These are phyloP conservation scores for Fomitopsis schrenkii DNA, from an alignment of 1,284 basidiomycete genomes.

Conservation along the genomic window DNA sequence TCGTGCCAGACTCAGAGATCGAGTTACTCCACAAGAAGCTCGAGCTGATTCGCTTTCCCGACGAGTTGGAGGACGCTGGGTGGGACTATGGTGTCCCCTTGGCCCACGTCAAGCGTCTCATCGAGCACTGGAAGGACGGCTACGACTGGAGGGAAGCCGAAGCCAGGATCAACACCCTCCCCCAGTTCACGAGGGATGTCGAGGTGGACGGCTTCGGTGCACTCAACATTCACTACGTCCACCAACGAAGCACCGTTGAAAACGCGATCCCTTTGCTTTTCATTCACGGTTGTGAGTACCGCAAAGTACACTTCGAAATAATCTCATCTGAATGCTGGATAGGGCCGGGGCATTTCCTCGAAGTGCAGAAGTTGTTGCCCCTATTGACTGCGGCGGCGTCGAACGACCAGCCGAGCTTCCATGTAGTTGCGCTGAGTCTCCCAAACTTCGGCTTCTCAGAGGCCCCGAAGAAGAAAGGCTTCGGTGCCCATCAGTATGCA, in stretches of 20 bases:
- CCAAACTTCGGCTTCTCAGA: constrained; percentile 38
- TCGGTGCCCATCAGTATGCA: constrained; percentile 25
- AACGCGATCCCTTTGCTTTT: constrained; percentile 47
- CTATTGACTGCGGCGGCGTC: constrained; percentile 19
- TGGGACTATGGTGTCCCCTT: constrained; percentile 46
- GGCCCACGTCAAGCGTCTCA: constrained; percentile 38
- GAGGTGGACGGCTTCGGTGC: constrained; percentile 38
- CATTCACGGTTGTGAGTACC: constrained; percentile 46
- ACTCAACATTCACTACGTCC: constrained; percentile 47
- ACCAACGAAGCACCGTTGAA: constrained; percentile 37
- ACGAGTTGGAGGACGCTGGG: constrained; percentile 41
- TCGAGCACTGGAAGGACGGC: constrained; percentile 38
- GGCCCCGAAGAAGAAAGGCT: constrained; percentile 30
- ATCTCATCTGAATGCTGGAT: background rate
- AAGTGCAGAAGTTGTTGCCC: constrained; percentile 31
- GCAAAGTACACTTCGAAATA: background rate
- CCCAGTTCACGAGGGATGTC: constrained; percentile 45
- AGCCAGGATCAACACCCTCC: constrained; percentile 38
- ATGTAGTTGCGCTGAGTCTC: constrained; percentile 41
- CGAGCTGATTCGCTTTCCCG: constrained; percentile 36
- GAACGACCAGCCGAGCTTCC: constrained; percentile 33
- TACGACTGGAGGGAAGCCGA: constrained; percentile 47
- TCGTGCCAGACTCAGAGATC: constrained; percentile 35
- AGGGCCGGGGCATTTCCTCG: constrained; percentile 45
- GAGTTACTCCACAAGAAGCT: constrained; percentile 36